These are phyloP conservation scores for Dillenia suffruticosa DNA, from an alignment of 164 flowering plant species.

Conservation along the genomic window DNA sequence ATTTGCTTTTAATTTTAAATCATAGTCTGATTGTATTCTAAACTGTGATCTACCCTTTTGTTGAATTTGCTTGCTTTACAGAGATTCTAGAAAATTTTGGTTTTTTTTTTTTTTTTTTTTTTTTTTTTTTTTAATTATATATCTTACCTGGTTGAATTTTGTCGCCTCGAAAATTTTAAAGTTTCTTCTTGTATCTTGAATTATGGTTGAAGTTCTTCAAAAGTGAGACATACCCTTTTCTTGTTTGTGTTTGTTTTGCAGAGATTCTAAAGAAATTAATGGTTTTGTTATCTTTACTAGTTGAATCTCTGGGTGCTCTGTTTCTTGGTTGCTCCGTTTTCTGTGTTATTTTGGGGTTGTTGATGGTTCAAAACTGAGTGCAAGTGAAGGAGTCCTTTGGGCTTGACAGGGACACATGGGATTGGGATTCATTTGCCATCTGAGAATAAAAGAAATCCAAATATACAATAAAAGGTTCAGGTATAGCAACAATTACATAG, in stretches of 20 bases:
- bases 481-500: neutral
- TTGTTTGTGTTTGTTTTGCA: neutral
- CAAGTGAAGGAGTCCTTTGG: constrained; percentile 6
- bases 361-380: constrained; percentile 11
- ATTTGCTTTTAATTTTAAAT: too few relatives aligned
- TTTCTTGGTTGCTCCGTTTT: constrained; percentile 2
- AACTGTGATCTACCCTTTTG: too few relatives aligned
- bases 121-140: too few relatives aligned
- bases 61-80: too few relatives aligned
- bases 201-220: too few relatives aligned
- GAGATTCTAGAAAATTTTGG: neutral
- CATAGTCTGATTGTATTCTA: too few relatives aligned
- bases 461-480: constrained; percentile 2
- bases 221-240: neutral
- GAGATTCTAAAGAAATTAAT: constrained; percentile 1
- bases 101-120: neutral
- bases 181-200: too few relatives aligned
- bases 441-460: constrained; percentile 4
- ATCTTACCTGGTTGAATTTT: too few relatives aligned
- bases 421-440: constrained; percentile 19
- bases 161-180: too few relatives aligned
- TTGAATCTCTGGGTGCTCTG: neutral
- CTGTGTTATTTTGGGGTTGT: neutral
- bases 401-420: constrained; percentile 35
- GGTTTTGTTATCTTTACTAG: neutral